These are phyloP conservation scores for Flammula alnicola DNA, from an alignment of 1,284 basidiomycete genomes.

Conservation along the genomic window DNA sequence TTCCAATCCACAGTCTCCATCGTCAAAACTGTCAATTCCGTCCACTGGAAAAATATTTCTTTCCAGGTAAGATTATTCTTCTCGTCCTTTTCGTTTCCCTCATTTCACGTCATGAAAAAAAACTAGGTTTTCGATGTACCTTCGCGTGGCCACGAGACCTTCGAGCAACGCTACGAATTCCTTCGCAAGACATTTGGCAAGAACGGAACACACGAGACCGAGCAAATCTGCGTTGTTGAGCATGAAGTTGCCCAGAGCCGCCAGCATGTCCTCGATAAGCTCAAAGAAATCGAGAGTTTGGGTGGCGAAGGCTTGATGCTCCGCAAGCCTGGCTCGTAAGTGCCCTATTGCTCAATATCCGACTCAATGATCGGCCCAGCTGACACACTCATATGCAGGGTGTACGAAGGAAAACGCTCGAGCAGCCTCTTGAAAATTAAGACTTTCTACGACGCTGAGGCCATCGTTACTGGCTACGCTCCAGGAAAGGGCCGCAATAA, in stretches of 20 bases:
- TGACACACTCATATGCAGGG: slow-evolving; percentile 35
- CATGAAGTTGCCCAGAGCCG: slow-evolving; percentile 52
- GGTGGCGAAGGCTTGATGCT: slow-evolving; percentile 76
- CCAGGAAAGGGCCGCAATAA: slow-evolving; percentile 60
- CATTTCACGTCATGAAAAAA: not conserved
- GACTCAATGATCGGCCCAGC: not conserved
- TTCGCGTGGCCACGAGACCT: slow-evolving; percentile 50
- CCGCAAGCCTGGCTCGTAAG: slow-evolving; percentile 56
- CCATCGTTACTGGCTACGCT: slow-evolving; percentile 60
- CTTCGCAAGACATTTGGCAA: slow-evolving; percentile 54
- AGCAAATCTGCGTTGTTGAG: slow-evolving; percentile 55
- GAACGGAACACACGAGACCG: slow-evolving; percentile 44
- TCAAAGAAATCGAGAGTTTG: slow-evolving; percentile 56
- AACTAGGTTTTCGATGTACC: slow-evolving; percentile 77
- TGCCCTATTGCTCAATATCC: slow-evolving; percentile 7
- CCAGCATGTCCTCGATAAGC: slow-evolving; percentile 56
- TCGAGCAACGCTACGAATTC: slow-evolving; percentile 58
- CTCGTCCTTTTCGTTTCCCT: not conserved
- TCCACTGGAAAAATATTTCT: slow-evolving; percentile 62
- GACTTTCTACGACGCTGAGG: slow-evolving; percentile 73
- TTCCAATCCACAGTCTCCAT: slow-evolving; percentile 65
- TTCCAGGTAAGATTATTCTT: slow-evolving; percentile 65
- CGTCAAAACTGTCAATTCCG: slow-evolving; percentile 59
- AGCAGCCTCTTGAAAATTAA: slow-evolving; percentile 66
- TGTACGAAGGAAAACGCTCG: slow-evolving; percentile 60